These are phyloP conservation scores for Cladosporium sp. DNA, from an alignment of 2,329 filamentous ascomycete species.

Conservation along the genomic window DNA sequence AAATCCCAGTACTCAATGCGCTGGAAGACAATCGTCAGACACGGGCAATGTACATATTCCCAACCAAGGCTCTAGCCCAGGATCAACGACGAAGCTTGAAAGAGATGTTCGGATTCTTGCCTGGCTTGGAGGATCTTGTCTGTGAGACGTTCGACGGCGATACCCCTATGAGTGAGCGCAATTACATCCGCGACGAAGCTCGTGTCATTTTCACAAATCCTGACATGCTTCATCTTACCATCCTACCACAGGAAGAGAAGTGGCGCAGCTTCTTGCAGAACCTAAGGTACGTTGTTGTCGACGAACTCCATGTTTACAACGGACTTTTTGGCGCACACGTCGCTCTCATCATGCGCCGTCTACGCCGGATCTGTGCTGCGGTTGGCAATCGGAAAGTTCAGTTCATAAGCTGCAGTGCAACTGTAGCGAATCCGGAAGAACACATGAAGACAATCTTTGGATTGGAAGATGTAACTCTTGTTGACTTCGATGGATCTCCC, in stretches of 20 bases:
- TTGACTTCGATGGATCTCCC: slow-evolving; percentile 90
- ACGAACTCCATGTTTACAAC: slow-evolving; percentile 93
- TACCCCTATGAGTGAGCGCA: slow-evolving; percentile 77
- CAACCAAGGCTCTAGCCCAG: slow-evolving; percentile 93
- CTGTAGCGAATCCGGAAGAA: slow-evolving; percentile 85
- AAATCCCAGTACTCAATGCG: slow-evolving; percentile 85
- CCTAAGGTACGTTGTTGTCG: slow-evolving; percentile 80
- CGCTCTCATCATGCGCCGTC: slow-evolving; percentile 86
- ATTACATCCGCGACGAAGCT: slow-evolving; percentile 79
- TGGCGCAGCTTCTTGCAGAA: slow-evolving; percentile 91
- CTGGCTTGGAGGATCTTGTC: slow-evolving; percentile 69
- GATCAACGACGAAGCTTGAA: slow-evolving; percentile 88
- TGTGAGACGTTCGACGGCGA: slow-evolving; percentile 97
- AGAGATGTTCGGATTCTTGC: slow-evolving; percentile 79
- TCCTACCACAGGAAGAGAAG: slow-evolving; percentile 83
- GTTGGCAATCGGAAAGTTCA: slow-evolving; percentile 81
- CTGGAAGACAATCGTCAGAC: slow-evolving; percentile 75
- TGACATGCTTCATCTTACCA: slow-evolving; percentile 94
- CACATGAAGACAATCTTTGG: slow-evolving; percentile 97
- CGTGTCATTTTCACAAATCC: slow-evolving; percentile 97
- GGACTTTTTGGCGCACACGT: slow-evolving; percentile 92
- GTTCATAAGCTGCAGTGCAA: slow-evolving; percentile 96
- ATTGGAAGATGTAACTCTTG: slow-evolving; percentile 73
- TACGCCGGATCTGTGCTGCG: slow-evolving; percentile 84
- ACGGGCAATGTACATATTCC: slow-evolving; percentile 95